A percentile compares a stretch with the other conserved stretches of the same genome.
Conservation (phyloP, 192 early-diverging fungal species). For the Chytriomyces sp. region DNA sequence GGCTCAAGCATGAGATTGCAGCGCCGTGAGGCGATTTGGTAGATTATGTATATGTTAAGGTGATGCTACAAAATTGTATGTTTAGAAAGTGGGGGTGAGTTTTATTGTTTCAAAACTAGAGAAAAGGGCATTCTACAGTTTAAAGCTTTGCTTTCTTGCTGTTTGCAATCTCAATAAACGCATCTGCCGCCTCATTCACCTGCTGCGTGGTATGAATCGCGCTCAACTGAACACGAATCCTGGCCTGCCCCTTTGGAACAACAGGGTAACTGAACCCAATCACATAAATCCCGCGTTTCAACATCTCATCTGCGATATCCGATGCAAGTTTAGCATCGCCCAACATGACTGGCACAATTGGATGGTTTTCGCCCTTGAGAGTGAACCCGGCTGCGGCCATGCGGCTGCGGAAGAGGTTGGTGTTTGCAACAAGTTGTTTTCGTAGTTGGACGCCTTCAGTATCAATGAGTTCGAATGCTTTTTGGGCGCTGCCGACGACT, state of each 20-base stretch:
- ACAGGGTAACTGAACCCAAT: conserved; percentile 67
- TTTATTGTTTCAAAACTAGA: no score
- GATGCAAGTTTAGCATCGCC: conserved; percentile 59
- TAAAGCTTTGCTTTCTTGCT: background rate
- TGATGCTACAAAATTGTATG: no score
- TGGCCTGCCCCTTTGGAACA: conserved; percentile 59
- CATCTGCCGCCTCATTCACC: conserved; percentile 56
- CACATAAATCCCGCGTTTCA: conserved; percentile 59
- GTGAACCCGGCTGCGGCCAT: conserved; percentile 67
- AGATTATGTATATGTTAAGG: no score
- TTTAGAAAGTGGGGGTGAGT: no score
- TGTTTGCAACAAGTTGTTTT: conserved; percentile 63
- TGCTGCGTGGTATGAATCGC: conserved; percentile 57
- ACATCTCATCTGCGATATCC: conserved; percentile 58
- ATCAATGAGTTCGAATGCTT: conserved; percentile 58
- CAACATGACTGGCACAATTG: conserved; percentile 65
- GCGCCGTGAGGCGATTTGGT: no score
- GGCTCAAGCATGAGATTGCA: no score
- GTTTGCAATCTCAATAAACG: conserved; percentile 48
- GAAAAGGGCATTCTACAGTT: background rate
- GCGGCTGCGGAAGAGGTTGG: conserved; percentile 61
- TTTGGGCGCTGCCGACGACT: conserved; percentile 58
- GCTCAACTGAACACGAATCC: conserved; percentile 64
- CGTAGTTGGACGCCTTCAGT: conserved; percentile 53
- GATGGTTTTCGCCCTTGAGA: conserved; percentile 61